Evolutionary conservation across 2,329 filamentous ascomycete genomes (phyloP).

Genomic region (Rugonectria rugulosa): DNA sequence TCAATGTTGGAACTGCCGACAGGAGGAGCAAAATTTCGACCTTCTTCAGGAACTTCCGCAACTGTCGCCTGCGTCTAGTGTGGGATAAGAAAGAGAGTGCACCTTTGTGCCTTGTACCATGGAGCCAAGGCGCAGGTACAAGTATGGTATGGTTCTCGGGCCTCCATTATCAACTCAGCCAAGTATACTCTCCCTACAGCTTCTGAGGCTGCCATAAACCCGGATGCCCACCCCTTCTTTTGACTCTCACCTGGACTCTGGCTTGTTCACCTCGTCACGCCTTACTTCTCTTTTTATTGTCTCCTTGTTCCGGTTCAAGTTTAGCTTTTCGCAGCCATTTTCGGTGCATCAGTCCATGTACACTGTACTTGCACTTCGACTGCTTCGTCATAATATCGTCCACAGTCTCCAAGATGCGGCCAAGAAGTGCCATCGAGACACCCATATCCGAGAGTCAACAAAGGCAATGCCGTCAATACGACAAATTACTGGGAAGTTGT

Average conservation of each 20-base stretch:
- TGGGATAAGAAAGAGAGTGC: too few species aligned
- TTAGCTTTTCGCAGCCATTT: background rate
- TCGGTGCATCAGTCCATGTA: background rate
- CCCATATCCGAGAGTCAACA: background rate
- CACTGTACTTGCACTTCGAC: background rate
- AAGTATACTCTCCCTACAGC: background rate
- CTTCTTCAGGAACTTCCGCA: too few species aligned
- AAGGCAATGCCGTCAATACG: background rate
- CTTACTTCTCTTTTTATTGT: background rate
- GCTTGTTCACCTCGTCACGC: background rate
- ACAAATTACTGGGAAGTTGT: background rate
- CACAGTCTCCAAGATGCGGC: background rate
- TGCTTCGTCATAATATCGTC: background rate
- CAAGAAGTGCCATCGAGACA: background rate
- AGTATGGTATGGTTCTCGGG: background rate
- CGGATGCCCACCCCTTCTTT: background rate
- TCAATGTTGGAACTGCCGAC: too few species aligned
- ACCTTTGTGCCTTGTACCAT: background rate
- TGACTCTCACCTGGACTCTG: background rate
- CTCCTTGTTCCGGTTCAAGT: background rate
- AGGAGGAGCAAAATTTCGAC: too few species aligned
- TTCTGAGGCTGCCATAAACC: background rate
- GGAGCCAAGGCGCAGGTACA: background rate
- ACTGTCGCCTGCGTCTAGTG: too few species aligned
- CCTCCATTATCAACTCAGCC: background rate